Evolutionary conservation across 2,329 filamentous ascomycete species (phyloP).

Genomic region (Claviceps pusilla): DNA sequence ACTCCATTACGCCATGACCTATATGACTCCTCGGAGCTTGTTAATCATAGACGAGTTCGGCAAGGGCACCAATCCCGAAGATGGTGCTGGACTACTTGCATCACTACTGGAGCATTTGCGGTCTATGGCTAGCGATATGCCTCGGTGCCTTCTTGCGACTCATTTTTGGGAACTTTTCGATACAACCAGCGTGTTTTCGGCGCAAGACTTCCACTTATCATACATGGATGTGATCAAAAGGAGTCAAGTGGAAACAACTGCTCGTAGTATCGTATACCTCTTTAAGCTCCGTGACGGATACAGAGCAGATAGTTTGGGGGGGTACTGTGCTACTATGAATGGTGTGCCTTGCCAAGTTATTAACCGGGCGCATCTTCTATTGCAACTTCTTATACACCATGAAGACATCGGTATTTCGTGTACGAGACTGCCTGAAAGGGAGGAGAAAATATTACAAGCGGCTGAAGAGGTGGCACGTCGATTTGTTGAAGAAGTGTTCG

Average conservation of each 20-base stretch:
- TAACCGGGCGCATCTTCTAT: constrained; percentile 59
- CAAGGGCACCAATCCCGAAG: constrained; percentile 44
- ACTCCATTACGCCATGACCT: constrained; percentile 58
- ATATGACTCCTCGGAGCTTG: constrained; percentile 62
- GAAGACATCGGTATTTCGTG: constrained; percentile 65
- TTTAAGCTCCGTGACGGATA: constrained; percentile 55
- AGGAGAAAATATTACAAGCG: constrained; percentile 49
- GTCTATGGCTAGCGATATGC: constrained; percentile 27
- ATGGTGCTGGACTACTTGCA: constrained; percentile 43
- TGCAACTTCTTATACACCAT: constrained; percentile 50
- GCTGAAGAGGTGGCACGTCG: constrained; percentile 47
- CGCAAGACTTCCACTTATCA: constrained; percentile 39
- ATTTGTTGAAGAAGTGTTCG: constrained; percentile 30
- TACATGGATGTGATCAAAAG: constrained; percentile 59
- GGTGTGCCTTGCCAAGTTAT: constrained; percentile 62
- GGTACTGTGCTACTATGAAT: constrained; percentile 72
- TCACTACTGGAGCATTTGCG: constrained; percentile 44
- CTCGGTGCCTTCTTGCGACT: constrained; percentile 46
- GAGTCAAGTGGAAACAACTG: constrained; percentile 28
- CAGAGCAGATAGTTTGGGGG: constrained; percentile 71
- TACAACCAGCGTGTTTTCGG: constrained; percentile 36
- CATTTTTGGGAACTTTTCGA: constrained; percentile 63
- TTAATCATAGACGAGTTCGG: constrained; percentile 88
- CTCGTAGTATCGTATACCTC: constrained; percentile 57
- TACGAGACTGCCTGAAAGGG: constrained; percentile 46